A percentile compares a stretch with the other conserved stretches of the same genome.
phyloP scores from a whole-genome alignment of 192 early-diverging fungal genomes.

The Rhizophagus sp. region DNA sequence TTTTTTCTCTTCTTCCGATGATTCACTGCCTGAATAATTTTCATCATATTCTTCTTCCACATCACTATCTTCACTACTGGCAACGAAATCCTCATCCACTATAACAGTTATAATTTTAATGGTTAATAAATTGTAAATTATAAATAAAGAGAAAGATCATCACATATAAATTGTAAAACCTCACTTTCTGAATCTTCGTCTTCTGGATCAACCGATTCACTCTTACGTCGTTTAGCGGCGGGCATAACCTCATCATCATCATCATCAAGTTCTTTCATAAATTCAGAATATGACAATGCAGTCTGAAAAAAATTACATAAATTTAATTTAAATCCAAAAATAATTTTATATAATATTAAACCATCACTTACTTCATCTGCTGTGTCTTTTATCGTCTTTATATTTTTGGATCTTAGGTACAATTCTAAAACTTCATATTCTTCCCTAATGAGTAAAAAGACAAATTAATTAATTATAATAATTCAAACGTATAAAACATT shows the following conservation, averaged over 20 bases:
- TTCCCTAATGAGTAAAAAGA: conserved; percentile 55
- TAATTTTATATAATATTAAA: conserved; percentile 25
- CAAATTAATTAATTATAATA: conserved; percentile 21
- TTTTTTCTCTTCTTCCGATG: background rate
- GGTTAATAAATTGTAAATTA: background rate
- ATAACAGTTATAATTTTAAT: conserved; percentile 13
- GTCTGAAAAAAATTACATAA: conserved; percentile 31
- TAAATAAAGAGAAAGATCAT: background rate
- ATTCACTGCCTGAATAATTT: conserved; percentile 32
- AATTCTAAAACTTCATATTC: conserved; percentile 82
- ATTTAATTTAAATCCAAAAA: conserved; percentile 33
- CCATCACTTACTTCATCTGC: conserved; percentile 41
- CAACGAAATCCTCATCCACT: conserved; percentile 92
- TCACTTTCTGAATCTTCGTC: conserved; percentile 60
- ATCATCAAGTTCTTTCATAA: conserved; percentile 43
- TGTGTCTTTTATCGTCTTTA: conserved; percentile 65
- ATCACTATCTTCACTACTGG: conserved; percentile 68
- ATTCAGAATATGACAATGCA: conserved; percentile 29
- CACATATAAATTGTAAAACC: background rate
- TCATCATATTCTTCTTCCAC: conserved; percentile 79
- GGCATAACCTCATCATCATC: conserved; percentile 57
- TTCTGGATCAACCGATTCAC: conserved; percentile 39
- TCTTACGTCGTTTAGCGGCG: conserved; percentile 27
- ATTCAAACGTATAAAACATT: background rate
- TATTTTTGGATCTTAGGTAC: conserved; percentile 81